Base-by-base conservation (phyloP, 257 asterid genomes). In the Mitragyna speciosa region DNA sequence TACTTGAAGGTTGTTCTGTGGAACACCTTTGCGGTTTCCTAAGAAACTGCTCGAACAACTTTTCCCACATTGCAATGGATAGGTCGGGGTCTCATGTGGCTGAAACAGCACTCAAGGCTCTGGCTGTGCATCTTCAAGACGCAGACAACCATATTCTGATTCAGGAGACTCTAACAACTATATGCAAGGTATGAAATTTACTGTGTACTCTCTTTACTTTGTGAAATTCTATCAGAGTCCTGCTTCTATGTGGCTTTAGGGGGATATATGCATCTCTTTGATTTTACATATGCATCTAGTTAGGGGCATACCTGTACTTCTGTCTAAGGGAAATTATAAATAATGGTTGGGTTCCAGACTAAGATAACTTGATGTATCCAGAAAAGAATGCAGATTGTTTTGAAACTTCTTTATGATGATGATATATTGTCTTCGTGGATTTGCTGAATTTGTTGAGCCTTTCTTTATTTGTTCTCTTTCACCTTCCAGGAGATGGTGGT, bases 71-170 rank as follows among this genome's bases (percentile, higher is more conserved):
- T 77, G 89, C 93, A 30, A 87, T 82, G 86, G 98, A 96, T 85
- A 89, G 92, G 82, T 96, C 98, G 20, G 98, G 99, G 84, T 96
- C 99, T 70, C 99, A 96, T 80, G 99, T 96, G 43, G 98, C 92
- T 79, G 98, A 96, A 86, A 87, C 99, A 30, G 95, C 98, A 73
- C 82, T 96, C 73, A 96, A 90, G 88, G 89, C 98, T 77, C 81
- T 96, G 88, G 89, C 92, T 70, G 67, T 82, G 73, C 96, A 96
- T 83, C 97, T 93, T 85, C 92, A 87, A 80, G 91, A 93, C 80
- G 73, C 71, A 41, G 97, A 87, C 77, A 86, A 80, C 66, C 84
- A 90, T 56, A 85, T 91, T 73, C 84, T 91, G 74, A 83, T 93
- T 77, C 89, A 89, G 80, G 89, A 89, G 70, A 90, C 95, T 71